Evolutionary conservation across 495 filamentous ascomycete genomes (phyloP), one percentile per base, ranked within the genome.

Genomic region (Trichocladium uniseriatum): DNA sequence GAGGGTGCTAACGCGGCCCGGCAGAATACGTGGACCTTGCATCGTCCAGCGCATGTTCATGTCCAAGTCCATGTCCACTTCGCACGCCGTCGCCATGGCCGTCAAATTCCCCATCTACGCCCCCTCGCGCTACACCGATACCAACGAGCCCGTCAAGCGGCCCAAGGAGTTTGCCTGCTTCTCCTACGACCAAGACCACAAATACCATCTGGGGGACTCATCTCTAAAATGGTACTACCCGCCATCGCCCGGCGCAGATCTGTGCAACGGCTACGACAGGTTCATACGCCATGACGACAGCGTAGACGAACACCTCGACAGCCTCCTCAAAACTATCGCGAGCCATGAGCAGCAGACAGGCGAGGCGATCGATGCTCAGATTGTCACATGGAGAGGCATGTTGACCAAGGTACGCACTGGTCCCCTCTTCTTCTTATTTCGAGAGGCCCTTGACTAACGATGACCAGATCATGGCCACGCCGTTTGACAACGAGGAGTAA

Each of bases 341-440:
- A 74, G 73, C 34, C 69, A 84, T 31, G 92, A 97, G 63, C 70
- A 78, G 58, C 72, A 79, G 47, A 79, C 75, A 6, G 76, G 75
- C 9, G 77, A 79, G 57, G 80, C 70, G 59, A 81, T 82, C 29
- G 79, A 86, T 37, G 82, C 83, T 8, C 83, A 95, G 51, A 62
- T 99, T 38, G 77, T 97, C 39, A 96, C 91, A 0, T 99, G 91
- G 91, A 72, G 92, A 57, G 92, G 92, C 18, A 96, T 99, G 88
- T 87, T 99, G 86, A 97, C 92, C 48, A 99, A 96, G 76, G 87
- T 87, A 56, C 34, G 66, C 4, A 40, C 8, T 3, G 3, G 6
- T 36, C 10, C 16, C 16, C n/a, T 15, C 8, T 1, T 6, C 16
- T 13, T 18, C 1, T 0, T 19, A 16, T n/a, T n/a, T n/a, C n/a